Evolutionary conservation across 2,329 filamentous ascomycete genomes (phyloP).

Genomic region (Phaeophleospora eucalypticola): DNA sequence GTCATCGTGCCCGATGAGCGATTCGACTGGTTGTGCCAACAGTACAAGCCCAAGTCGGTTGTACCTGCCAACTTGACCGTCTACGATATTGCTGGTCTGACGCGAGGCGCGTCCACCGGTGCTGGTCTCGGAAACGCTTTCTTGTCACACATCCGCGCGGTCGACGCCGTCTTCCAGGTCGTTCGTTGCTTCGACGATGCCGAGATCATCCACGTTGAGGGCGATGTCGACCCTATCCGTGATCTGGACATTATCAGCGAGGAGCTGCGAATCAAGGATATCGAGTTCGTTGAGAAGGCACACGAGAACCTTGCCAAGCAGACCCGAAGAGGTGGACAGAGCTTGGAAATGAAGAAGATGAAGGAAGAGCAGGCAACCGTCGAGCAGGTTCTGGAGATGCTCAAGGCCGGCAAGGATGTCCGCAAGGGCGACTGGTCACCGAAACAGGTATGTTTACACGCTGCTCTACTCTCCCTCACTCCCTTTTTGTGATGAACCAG

Average conservation of each 20-base stretch:
- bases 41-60: conserved; percentile 95
- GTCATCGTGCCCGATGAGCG: conserved; percentile 95
- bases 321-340: conserved; percentile 89
- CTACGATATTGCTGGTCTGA: conserved; percentile 97
- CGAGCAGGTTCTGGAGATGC: conserved; percentile 77
- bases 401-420: conserved; percentile 88
- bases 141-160: conserved; percentile 93
- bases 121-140: conserved; percentile 97
- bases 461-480: conserved; percentile 22
- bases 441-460: conserved; percentile 76
- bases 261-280: conserved; percentile 95
- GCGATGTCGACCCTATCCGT: conserved; percentile 90
- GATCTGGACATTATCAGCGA: conserved; percentile 96
- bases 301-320: conserved; percentile 90
- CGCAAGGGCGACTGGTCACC: conserved; percentile 83
- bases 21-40: conserved; percentile 90
- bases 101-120: conserved; percentile 91
- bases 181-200: conserved; percentile 73
- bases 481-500: conserved; percentile 90
- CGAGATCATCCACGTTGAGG: conserved; percentile 99
- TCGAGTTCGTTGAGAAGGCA: conserved; percentile 96
- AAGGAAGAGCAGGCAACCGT: conserved; percentile 91
- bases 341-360: conserved; percentile 95
- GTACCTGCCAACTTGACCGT: conserved; percentile 98
- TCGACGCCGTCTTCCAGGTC: conserved; percentile 40